Evolutionary conservation across 1,139 yeast species (phyloP).

Genomic region (Scheffersomyces cryptocercus): DNA sequence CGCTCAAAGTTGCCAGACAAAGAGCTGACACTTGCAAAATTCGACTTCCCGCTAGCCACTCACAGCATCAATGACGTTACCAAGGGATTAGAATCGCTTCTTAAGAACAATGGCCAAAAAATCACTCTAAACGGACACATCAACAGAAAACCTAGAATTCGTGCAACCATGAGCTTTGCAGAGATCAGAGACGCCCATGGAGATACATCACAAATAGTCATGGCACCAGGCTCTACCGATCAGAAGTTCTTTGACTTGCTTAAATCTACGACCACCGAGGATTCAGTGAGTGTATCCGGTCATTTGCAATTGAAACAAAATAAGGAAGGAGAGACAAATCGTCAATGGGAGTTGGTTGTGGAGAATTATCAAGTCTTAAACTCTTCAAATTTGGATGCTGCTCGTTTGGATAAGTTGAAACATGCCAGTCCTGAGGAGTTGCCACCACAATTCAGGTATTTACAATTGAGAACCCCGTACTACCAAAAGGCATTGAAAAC

Average conservation of each 20-base stretch:
- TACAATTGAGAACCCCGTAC: constrained; percentile 68
- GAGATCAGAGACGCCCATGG: constrained; percentile 75
- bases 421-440: constrained; percentile 50
- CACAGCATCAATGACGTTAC: constrained; percentile 26
- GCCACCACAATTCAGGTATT: constrained; percentile 79
- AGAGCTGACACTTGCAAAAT: constrained; percentile 28
- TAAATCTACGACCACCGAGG: constrained; percentile 60
- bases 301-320: constrained; percentile 34
- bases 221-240: constrained; percentile 44
- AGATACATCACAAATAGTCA: constrained; percentile 61
- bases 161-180: constrained; percentile 60
- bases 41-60: constrained; percentile 41
- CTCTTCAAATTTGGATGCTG: constrained; percentile 63
- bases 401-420: constrained; percentile 66
- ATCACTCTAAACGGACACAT: constrained; percentile 77
- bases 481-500: constrained; percentile 60
- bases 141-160: constrained; percentile 61
- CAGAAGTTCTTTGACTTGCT: constrained; percentile 41
- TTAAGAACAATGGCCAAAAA: constrained; percentile 9
- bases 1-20: constrained; percentile 17
- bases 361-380: constrained; percentile 58
- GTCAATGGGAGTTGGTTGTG: constrained; percentile 59
- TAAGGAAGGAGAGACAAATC: constrained; percentile 1
- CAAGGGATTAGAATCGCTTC: constrained; percentile 12
- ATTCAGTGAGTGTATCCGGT: constrained; percentile 74